These are phyloP conservation scores for Talaromyces sp. DNA, from an alignment of 2,329 filamentous ascomycete species.

Conservation along the genomic window DNA sequence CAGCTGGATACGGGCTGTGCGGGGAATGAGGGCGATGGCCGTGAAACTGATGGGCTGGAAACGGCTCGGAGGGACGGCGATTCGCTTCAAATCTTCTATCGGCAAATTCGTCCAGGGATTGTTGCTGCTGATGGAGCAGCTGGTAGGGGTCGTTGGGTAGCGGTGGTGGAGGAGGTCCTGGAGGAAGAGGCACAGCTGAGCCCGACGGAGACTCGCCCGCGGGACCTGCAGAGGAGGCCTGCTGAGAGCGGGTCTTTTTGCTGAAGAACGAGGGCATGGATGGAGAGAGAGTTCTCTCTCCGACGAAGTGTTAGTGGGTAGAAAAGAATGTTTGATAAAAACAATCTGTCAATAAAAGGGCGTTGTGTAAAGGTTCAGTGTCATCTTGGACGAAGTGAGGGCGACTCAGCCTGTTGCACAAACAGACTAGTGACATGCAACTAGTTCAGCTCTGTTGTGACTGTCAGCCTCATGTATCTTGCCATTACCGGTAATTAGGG, in stretches of 20 bases:
- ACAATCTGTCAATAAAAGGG: neutral
- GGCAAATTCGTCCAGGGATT: neutral
- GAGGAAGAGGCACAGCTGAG: neutral
- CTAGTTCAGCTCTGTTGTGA: neutral
- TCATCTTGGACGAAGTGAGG: conserved; percentile 4
- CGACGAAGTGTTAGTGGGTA: too few species aligned
- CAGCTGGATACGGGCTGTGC: conserved; percentile 4
- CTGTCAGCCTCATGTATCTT: neutral
- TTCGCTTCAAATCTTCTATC: neutral
- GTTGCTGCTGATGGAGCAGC: conserved; percentile 2
- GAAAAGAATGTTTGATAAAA: neutral
- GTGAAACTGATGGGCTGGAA: neutral
- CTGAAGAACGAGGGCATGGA: conserved; percentile 19
- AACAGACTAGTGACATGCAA: conserved; percentile 2
- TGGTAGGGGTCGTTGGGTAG: conserved; percentile 2
- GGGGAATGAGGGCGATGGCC: conserved; percentile 4
- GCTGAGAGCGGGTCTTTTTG: conserved; percentile 19
- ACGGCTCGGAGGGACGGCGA: conserved; percentile 5
- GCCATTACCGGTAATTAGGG: neutral
- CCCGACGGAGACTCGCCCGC: conserved; percentile 12
- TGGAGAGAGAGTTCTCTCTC: conserved; percentile 8
- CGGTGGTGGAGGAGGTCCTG: conserved; percentile 2
- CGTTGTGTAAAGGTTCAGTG: neutral
- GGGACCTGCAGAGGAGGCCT: conserved; percentile 8
- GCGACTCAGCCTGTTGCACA: conserved; percentile 1